Conservation (phyloP, 192 early-diverging fungal species). For the Podila epicladia region DNA sequence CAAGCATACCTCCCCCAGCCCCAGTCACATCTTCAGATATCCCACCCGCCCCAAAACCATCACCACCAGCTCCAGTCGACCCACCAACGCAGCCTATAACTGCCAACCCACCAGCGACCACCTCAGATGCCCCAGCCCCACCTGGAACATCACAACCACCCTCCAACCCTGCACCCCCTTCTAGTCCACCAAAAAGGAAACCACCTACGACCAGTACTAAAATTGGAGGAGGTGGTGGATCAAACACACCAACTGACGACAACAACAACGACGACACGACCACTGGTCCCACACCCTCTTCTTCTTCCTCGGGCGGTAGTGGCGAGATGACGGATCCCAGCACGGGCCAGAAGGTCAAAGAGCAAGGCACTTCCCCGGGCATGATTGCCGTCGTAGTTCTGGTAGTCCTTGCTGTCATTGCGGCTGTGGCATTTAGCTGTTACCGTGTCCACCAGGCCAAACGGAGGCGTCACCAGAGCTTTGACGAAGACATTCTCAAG, state of each 20-base stretch:
- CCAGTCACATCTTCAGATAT: not conserved
- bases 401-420: slow-evolving; percentile 1
- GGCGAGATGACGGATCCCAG: not conserved
- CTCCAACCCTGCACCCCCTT: not conserved
- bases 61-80: not conserved
- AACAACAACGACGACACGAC: no score
- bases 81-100: not conserved
- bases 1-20: not conserved
- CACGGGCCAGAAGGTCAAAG: not conserved
- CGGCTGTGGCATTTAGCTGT: slow-evolving; percentile 11
- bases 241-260: no score
- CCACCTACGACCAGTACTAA: not conserved
- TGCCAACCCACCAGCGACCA: not conserved
- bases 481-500: slow-evolving; percentile 22
- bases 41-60: slow-evolving; percentile 5
- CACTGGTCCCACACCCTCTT: no score
- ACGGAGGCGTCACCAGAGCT: not conserved
- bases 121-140: not conserved
- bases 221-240: not conserved
- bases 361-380: slow-evolving; percentile 1
- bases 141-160: not conserved
- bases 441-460: slow-evolving; percentile 20
- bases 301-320: not conserved
- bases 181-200: not conserved
- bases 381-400: slow-evolving; percentile 14